phyloP scores from a whole-genome alignment of 1,139 yeast species.

The Geotrichum klebahnii region DNA sequence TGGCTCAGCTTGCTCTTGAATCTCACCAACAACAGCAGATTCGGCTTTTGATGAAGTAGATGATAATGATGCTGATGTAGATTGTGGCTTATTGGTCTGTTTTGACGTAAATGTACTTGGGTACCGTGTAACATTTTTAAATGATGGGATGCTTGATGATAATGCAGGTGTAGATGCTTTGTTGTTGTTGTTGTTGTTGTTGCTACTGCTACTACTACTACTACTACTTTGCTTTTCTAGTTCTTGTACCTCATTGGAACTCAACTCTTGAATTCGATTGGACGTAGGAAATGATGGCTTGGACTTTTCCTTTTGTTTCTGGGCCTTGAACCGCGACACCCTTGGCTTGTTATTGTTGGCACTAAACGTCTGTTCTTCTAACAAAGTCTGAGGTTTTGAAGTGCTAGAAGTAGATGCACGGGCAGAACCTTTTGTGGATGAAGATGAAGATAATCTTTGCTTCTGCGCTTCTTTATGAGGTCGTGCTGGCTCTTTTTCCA shows the following conservation, averaged over 20 bases:
- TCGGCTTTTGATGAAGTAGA: no score
- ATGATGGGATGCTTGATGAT: neutral
- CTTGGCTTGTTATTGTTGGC: constrained; percentile 12
- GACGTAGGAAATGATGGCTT: constrained; percentile 6
- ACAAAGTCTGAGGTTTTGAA: neutral
- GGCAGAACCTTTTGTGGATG: neutral
- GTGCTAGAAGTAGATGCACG: no score
- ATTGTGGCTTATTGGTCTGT: neutral
- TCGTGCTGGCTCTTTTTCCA: neutral
- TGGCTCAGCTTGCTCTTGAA: no score
- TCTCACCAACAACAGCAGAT: no score
- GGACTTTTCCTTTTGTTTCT: constrained; percentile 1
- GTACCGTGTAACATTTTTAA: neutral
- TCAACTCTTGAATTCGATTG: constrained; percentile 17
- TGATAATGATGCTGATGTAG: constrained; percentile 16
- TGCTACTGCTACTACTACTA: neutral
- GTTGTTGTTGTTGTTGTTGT: no score
- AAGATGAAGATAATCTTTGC: no score
- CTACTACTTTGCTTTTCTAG: neutral
- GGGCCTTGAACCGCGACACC: constrained; percentile 26
- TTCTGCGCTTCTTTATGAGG: no score
- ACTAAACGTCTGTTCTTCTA: neutral
- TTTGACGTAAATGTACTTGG: constrained; percentile 1
- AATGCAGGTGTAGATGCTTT: neutral
- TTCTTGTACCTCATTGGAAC: neutral